Evolutionary conservation across 257 asterid genomes (phyloP).

Genomic region (Solanum verrucosum): DNA sequence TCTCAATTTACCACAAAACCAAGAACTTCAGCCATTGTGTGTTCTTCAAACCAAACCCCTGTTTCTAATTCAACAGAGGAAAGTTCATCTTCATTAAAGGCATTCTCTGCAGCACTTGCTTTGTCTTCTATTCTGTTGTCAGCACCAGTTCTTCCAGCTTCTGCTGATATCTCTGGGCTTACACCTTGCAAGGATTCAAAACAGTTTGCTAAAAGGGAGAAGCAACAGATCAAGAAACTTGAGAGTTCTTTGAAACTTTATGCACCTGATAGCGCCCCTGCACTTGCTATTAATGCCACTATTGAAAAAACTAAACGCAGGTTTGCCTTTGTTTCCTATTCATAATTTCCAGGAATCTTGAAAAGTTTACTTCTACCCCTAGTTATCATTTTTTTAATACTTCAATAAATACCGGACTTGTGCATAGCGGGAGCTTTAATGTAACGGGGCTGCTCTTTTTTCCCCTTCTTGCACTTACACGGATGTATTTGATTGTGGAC

Average conservation of each 20-base stretch:
- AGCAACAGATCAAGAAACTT: conserved; percentile 82
- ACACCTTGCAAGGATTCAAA: conserved; percentile 97
- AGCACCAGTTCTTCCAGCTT: conserved; percentile 74
- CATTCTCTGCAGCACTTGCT: conserved; percentile 82
- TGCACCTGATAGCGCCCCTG: conserved; percentile 92
- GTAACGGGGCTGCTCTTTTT: too few species aligned
- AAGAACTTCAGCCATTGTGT: conserved; percentile 31
- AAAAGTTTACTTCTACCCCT: neutral
- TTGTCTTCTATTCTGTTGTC: conserved; percentile 75
- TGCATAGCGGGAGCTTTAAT: too few species aligned
- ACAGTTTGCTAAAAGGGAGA: conserved; percentile 93
- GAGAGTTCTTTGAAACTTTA: conserved; percentile 62
- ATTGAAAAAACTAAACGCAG: conserved; percentile 85
- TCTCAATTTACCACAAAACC: conserved; percentile 27
- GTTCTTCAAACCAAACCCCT: conserved; percentile 32
- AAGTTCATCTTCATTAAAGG: conserved; percentile 40
- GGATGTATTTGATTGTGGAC: neutral
- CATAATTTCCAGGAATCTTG: neutral
- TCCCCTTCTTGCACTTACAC: neutral
- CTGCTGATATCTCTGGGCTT: conserved; percentile 84
- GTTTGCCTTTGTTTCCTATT: conserved; percentile 9
- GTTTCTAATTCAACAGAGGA: neutral
- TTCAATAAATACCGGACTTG: neutral
- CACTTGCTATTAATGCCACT: conserved; percentile 92
- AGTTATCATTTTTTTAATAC: neutral